Conservation (phyloP, 2,329 filamentous ascomycete genomes). For the Penicillium fuscoglaucum region DNA sequence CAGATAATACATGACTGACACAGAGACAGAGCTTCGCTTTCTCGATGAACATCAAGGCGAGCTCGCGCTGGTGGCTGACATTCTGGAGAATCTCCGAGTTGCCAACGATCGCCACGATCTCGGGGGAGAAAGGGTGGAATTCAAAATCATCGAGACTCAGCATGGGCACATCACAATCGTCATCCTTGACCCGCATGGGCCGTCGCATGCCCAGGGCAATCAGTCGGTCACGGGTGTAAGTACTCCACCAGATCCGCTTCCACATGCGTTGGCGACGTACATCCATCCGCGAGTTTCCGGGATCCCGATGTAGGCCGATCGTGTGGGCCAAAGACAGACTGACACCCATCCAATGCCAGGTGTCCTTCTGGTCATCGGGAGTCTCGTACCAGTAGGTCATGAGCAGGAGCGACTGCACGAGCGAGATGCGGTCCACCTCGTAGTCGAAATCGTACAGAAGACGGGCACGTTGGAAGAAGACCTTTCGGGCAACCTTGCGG, state of each 20-base stretch:
- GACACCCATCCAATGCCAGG: slow-evolving; percentile 98
- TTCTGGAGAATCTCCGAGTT: slow-evolving; percentile 73
- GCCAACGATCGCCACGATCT: slow-evolving; percentile 66
- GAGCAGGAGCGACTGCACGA: slow-evolving; percentile 83
- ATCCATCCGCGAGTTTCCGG: slow-evolving; percentile 73
- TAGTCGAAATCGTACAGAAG: slow-evolving; percentile 94
- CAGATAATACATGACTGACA: slow-evolving; percentile 83
- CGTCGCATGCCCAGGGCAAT: slow-evolving; percentile 92
- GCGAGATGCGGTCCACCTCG: slow-evolving; percentile 81
- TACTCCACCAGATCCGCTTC: slow-evolving; percentile 98
- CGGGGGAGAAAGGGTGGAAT: slow-evolving; percentile 65
- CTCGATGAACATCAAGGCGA: slow-evolving; percentile 86
- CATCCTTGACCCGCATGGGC: slow-evolving; percentile 86
- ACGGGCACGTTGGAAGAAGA: slow-evolving; percentile 86
- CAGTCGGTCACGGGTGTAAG: slow-evolving; percentile 89
- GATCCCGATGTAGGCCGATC: slow-evolving; percentile 87
- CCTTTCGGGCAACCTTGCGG: slow-evolving; percentile 78
- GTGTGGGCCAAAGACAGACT: slow-evolving; percentile 91
- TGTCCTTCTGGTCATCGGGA: slow-evolving; percentile 94
- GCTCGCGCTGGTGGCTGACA: slow-evolving; percentile 68
- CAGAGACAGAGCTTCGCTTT: slow-evolving; percentile 87
- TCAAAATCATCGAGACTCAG: slow-evolving; percentile 83
- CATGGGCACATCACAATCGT: slow-evolving; percentile 94
- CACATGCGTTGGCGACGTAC: slow-evolving; percentile 74
- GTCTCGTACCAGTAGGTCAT: slow-evolving; percentile 99